These are phyloP conservation scores for Lasiosphaeris hirsuta DNA, from an alignment of 495 filamentous ascomycete species.

Conservation along the genomic window DNA sequence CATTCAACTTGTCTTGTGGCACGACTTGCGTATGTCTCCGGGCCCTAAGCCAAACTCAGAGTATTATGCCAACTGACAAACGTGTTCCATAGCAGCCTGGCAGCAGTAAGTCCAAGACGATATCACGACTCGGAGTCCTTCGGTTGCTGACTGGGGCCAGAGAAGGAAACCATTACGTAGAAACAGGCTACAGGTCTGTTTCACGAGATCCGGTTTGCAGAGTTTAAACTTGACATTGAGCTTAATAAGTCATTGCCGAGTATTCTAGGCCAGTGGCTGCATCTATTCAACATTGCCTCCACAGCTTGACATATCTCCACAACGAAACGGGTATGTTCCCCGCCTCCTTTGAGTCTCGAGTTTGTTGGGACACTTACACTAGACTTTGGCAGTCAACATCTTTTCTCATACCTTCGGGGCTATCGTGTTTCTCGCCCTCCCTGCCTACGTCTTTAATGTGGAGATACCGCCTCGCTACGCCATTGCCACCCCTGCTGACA, in stretches of 20 bases:
- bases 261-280: not conserved
- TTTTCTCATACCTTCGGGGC: constrained; percentile 49
- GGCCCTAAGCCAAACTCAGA: not conserved
- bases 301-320: constrained; percentile 42
- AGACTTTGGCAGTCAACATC: constrained; percentile 44
- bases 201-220: too few relatives aligned
- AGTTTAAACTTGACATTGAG: too few relatives aligned
- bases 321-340: constrained; percentile 40
- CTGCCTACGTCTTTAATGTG: constrained; percentile 36
- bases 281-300: constrained; percentile 33
- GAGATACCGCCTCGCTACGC: constrained; percentile 30
- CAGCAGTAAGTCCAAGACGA: not conserved
- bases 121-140: too few relatives aligned
- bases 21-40: not conserved
- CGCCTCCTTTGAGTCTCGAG: too few relatives aligned
- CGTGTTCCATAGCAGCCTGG: not conserved
- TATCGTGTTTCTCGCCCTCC: constrained; percentile 40
- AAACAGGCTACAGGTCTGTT: not conserved
- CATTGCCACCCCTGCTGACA: constrained; percentile 34
- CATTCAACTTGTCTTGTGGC: not conserved
- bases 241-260: too few relatives aligned
- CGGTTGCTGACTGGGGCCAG: not conserved
- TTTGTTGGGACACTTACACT: not conserved
- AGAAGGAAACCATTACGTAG: constrained; percentile 8
- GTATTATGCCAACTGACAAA: too few relatives aligned